These are phyloP conservation scores for Venturia effusa DNA, from an alignment of 2,329 filamentous ascomycete species.

Conservation along the genomic window DNA sequence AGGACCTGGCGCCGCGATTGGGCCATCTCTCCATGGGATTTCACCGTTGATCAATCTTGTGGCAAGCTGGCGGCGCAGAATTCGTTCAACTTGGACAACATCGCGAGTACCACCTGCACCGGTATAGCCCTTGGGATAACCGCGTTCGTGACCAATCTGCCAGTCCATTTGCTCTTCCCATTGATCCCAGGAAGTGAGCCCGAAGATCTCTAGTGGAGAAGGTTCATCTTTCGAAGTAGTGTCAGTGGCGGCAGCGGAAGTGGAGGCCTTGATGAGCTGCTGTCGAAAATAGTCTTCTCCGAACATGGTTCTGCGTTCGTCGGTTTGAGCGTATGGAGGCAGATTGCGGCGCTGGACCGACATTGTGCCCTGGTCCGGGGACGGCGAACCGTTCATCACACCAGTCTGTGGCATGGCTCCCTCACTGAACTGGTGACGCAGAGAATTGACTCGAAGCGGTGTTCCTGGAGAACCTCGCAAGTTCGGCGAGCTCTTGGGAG, in stretches of 20 bases:
- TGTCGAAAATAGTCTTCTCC: background rate
- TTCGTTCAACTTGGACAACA: background rate
- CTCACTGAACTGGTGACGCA: background rate
- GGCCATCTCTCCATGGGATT: background rate
- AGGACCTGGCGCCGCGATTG: background rate
- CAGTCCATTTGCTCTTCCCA: background rate
- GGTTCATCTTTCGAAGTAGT: background rate
- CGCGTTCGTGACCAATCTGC: background rate
- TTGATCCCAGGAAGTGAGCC: background rate
- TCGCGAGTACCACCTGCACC: background rate
- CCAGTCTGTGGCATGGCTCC: background rate
- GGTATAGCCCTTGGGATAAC: background rate
- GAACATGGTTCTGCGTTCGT: background rate
- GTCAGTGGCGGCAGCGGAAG: conserved; percentile 6
- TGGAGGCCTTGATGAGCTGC: background rate
- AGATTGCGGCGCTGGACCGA: background rate
- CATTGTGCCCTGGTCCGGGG: background rate
- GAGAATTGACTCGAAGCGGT: background rate
- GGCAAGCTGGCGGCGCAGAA: background rate
- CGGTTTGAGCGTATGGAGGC: background rate
- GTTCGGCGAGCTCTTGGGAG: background rate
- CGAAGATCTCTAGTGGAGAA: background rate
- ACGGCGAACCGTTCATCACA: background rate
- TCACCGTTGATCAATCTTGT: background rate
- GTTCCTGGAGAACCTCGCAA: background rate